Percentiles rank a stretch among this genome's conserved stretches.
Conservation (phyloP, 768 basidiomycete genomes). For the Phanerochaete sordida region DNA sequence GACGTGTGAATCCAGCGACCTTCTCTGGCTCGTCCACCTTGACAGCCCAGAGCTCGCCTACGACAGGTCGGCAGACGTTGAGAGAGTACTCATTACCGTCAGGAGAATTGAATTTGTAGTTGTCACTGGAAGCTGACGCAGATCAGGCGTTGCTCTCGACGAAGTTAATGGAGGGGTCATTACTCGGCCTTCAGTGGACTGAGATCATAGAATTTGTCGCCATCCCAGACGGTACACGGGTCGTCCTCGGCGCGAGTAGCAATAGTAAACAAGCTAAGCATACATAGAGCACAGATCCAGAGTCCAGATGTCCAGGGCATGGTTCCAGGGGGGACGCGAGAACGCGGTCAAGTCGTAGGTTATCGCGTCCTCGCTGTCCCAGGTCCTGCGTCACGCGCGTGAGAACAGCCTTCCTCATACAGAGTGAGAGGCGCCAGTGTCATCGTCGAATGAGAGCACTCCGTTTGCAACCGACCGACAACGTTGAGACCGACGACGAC, state of each 20-base stretch:
- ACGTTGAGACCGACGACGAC: constrained; percentile 20
- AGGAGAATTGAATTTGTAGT: constrained; percentile 53
- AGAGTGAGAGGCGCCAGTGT: constrained; percentile 1
- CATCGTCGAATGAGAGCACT: constrained; percentile 25
- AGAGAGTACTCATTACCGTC: constrained; percentile 47
- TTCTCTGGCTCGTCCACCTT: constrained; percentile 48
- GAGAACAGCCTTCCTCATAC: constrained; percentile 13
- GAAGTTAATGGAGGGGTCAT: constrained; percentile 14
- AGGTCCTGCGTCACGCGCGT: constrained; percentile 10
- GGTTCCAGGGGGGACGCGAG: neutral
- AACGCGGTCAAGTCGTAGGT: neutral
- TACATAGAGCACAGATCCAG: neutral
- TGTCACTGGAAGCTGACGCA: constrained; percentile 44
- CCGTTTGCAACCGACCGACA: constrained; percentile 27
- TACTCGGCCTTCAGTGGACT: constrained; percentile 59
- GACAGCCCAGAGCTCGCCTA: constrained; percentile 55
- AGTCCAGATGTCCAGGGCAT: neutral
- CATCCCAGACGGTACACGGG: constrained; percentile 57
- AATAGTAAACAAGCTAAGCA: constrained; percentile 5
- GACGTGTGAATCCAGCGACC: constrained; percentile 60
- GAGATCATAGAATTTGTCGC: constrained; percentile 64
- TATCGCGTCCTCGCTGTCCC: too few relatives aligned
- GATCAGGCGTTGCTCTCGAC: constrained; percentile 15
- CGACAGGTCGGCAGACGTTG: constrained; percentile 61
- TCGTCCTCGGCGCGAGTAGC: constrained; percentile 37